phyloP scores from a whole-genome alignment of 2,329 filamentous ascomycete genomes.

The Clarireedia hainanense region DNA sequence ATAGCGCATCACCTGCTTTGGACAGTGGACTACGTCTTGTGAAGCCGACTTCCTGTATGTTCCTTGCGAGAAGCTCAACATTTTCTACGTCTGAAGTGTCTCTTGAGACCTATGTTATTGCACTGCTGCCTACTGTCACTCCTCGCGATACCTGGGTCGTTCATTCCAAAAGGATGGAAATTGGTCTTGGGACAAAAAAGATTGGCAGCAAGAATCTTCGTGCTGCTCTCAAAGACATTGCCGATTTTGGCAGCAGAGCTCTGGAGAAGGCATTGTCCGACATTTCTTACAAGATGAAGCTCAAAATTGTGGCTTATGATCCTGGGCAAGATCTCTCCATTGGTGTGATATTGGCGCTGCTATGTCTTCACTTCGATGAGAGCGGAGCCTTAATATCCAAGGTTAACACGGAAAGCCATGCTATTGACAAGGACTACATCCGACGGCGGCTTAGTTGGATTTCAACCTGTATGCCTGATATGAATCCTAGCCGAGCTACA shows the following conservation, averaged over 20 bases:
- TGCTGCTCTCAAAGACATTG: conserved; percentile 47
- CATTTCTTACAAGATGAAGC: not conserved
- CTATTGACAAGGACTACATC: conserved; percentile 67
- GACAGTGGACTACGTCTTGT: conserved; percentile 12
- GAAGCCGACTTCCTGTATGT: conserved; percentile 24
- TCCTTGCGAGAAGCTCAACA: conserved; percentile 18
- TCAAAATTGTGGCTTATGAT: conserved; percentile 59
- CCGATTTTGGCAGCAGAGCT: conserved; percentile 20
- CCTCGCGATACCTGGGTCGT: conserved; percentile 36
- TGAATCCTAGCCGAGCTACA: conserved; percentile 77
- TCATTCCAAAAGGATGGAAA: conserved; percentile 36
- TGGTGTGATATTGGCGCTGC: conserved; percentile 65
- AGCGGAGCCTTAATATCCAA: conserved; percentile 39
- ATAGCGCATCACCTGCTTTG: not conserved
- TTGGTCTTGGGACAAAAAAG: conserved; percentile 66
- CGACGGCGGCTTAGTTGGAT: conserved; percentile 74
- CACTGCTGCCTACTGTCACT: conserved; percentile 37
- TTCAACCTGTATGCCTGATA: conserved; percentile 67
- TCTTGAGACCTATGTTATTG: conserved; percentile 26
- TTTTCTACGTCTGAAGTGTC: conserved; percentile 1
- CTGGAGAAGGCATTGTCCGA: not conserved
- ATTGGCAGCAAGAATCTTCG: conserved; percentile 78
- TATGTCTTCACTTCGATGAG: conserved; percentile 66
- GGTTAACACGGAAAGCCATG: not conserved
- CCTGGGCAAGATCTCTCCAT: conserved; percentile 75